These are phyloP conservation scores for Trichoderma simmonsii DNA, from an alignment of 2,329 filamentous ascomycete genomes.

Conservation along the genomic window DNA sequence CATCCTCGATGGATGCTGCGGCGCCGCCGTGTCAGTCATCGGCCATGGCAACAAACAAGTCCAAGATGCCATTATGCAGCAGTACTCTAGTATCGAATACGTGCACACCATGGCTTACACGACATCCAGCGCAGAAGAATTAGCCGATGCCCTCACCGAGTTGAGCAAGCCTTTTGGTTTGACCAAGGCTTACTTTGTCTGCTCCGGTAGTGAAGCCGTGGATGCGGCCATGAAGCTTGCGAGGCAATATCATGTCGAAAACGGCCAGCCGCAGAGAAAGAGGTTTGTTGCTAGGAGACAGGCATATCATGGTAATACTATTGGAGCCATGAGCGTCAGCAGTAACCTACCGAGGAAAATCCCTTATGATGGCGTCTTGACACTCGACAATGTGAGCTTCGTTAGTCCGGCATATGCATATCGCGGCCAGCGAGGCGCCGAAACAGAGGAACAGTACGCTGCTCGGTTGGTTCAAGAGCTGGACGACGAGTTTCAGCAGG, in stretches of 20 bases:
- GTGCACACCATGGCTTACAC: slow-evolving; percentile 37
- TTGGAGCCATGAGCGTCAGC: slow-evolving; percentile 63
- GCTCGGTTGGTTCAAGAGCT: slow-evolving; percentile 60
- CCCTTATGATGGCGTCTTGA: slow-evolving; percentile 49
- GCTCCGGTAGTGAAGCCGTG: slow-evolving; percentile 38
- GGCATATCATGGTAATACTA: slow-evolving; percentile 48
- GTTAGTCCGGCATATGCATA: slow-evolving; percentile 68
- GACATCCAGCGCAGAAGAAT: slow-evolving; percentile 47
- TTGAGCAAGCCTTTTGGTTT: slow-evolving; percentile 36
- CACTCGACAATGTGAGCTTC: slow-evolving; percentile 47
- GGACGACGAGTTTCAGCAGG: slow-evolving; percentile 60
- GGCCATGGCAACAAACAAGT: slow-evolving; percentile 65
- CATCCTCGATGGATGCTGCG: slow-evolving; percentile 69
- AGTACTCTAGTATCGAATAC: slow-evolving; percentile 56
- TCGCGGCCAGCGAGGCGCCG: slow-evolving; percentile 48
- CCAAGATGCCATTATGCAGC: slow-evolving; percentile 54
- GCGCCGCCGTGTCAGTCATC: slow-evolving; percentile 56
- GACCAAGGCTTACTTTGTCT: slow-evolving; percentile 37
- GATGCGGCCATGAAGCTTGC: slow-evolving; percentile 50
- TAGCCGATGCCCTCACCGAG: slow-evolving; percentile 36
- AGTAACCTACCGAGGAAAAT: slow-evolving; percentile 59
- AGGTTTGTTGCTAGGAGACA: slow-evolving; percentile 43
- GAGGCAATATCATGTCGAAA: slow-evolving; percentile 46
- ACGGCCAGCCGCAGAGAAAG: slow-evolving; percentile 32
- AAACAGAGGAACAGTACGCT: slow-evolving; percentile 60